Percentiles rank a stretch among this genome's conserved stretches.
Evolutionary conservation across 2,329 filamentous ascomycete species (phyloP).

Genomic region (Cordyceps javanica): DNA sequence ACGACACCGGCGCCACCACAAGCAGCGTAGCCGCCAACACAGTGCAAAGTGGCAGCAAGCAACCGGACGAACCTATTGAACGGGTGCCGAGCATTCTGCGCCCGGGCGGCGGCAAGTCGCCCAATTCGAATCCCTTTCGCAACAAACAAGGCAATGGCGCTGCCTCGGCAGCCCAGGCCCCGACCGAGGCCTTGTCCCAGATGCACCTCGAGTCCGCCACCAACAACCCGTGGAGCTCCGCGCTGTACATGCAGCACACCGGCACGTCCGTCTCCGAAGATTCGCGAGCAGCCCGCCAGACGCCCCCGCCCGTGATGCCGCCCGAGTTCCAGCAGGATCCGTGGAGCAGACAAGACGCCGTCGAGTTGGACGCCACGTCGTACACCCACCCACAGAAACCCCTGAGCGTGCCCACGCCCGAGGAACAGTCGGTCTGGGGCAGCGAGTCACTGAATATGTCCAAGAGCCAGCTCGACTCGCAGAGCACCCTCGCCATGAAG

Average conservation of each 20-base stretch:
- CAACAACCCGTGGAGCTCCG: constrained; percentile 30
- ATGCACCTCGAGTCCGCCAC: constrained; percentile 36
- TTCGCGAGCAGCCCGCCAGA: background rate
- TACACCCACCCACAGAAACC: constrained; percentile 30
- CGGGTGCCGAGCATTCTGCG: constrained; percentile 9
- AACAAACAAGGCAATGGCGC: constrained; percentile 36
- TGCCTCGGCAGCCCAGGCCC: constrained; percentile 21
- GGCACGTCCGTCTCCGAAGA: background rate
- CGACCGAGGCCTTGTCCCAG: constrained; percentile 34
- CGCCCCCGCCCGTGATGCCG: constrained; percentile 15
- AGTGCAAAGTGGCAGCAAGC: background rate
- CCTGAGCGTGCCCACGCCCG: constrained; percentile 21
- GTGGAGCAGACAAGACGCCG: constrained; percentile 20
- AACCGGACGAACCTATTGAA: background rate
- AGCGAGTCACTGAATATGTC: constrained; percentile 26
- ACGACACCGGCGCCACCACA: background rate
- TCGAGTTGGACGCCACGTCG: constrained; percentile 27
- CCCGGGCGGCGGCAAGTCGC: constrained; percentile 26
- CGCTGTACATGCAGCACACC: constrained; percentile 18
- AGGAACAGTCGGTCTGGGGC: constrained; percentile 34
- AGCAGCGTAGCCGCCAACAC: background rate
- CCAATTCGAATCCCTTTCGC: constrained; percentile 48
- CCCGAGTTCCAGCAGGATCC: constrained; percentile 25
- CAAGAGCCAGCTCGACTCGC: constrained; percentile 18
- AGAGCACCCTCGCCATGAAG: constrained; percentile 15